These are phyloP conservation scores for Zanthoxylum bungeanum DNA, from an alignment of 345 rosid species.

Conservation along the genomic window DNA sequence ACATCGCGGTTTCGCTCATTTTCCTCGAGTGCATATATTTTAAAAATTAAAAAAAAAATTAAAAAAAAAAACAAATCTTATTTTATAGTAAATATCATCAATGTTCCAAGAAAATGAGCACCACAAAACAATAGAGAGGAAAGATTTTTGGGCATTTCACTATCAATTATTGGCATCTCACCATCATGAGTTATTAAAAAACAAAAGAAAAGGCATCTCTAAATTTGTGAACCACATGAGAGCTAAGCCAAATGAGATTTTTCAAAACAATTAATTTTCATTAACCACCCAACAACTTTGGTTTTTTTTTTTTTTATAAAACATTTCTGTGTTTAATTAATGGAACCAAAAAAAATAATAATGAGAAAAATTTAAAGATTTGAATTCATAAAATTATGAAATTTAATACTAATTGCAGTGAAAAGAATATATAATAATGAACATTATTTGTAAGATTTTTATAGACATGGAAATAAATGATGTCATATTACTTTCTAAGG, in stretches of 20 bases:
- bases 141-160: background rate
- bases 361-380: background rate
- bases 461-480: conserved; percentile 1
- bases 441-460: too few species aligned
- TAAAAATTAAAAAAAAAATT: too few species aligned
- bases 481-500: background rate
- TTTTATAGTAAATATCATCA: background rate
- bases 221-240: background rate
- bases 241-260: background rate
- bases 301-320: too few species aligned
- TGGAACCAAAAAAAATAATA: too few species aligned
- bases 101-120: background rate
- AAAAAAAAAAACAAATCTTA: background rate
- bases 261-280: background rate
- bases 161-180: background rate
- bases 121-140: background rate
- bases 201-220: background rate
- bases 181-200: background rate
- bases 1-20: too few species aligned
- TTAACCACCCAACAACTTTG: background rate
- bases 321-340: too few species aligned
- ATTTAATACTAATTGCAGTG: background rate
- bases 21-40: too few species aligned
- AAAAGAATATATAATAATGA: background rate
- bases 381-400: background rate